Evolutionary conservation across 2,329 filamentous ascomycete species (phyloP).

Genomic region (Fusarium circinatum): DNA sequence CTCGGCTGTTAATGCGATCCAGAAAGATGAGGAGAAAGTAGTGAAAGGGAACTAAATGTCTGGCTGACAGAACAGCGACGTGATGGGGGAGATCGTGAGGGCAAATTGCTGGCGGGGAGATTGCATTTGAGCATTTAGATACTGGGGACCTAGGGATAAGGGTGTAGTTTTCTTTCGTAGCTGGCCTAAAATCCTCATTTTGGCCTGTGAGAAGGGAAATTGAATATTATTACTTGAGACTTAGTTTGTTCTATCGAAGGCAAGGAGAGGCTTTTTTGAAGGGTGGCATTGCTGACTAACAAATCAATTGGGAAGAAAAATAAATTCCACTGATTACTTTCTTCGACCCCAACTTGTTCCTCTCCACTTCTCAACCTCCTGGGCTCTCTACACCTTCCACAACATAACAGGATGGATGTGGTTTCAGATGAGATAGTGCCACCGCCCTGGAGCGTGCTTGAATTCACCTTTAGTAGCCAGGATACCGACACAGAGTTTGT

Average conservation of each 20-base stretch:
- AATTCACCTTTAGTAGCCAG: not conserved
- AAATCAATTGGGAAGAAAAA: rapidly evolving
- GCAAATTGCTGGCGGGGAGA: not conserved
- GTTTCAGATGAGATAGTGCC: rapidly evolving
- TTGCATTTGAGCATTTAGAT: too few relatives aligned
- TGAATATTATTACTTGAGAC: not conserved
- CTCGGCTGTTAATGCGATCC: not conserved
- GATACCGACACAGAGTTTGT: not conserved
- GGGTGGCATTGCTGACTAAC: not conserved
- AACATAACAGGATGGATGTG: not conserved
- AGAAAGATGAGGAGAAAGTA: not conserved
- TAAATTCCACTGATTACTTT: not conserved
- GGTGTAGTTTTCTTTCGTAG: not conserved
- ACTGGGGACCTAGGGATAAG: too few relatives aligned
- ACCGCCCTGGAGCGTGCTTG: not conserved
- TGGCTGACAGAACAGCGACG: too few relatives aligned
- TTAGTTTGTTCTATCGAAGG: not conserved
- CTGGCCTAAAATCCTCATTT: not conserved
- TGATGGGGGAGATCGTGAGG: rapidly evolving
- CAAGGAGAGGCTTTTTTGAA: not conserved
- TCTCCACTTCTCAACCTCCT: not conserved
- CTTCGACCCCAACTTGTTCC: not conserved
- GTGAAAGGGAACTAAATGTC: too few relatives aligned
- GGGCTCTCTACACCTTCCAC: rapidly evolving
- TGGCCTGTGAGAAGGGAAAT: not conserved